A percentile compares a stretch with the other conserved stretches of the same genome.
Conservation (phyloP, 2,329 filamentous ascomycete genomes). For the Calonectria crousiana region DNA sequence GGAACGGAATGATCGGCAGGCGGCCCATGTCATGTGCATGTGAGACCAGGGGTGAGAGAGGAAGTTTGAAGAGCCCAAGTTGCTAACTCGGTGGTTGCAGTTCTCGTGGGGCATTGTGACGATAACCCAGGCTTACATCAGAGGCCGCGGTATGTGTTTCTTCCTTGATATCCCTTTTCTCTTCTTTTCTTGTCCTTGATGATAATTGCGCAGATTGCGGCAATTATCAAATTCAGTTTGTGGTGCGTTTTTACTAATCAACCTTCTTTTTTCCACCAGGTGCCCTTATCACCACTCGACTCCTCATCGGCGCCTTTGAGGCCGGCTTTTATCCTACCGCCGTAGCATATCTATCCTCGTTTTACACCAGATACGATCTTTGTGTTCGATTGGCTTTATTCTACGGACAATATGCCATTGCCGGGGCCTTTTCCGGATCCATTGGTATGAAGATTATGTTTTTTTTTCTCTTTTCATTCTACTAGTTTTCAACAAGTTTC, state of each 20-base stretch:
- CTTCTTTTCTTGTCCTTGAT: background rate
- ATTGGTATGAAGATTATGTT: slow-evolving; percentile 31
- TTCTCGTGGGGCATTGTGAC: slow-evolving; percentile 43
- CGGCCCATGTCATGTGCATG: background rate
- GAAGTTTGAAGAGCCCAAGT: slow-evolving; percentile 21
- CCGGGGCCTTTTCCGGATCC: slow-evolving; percentile 44
- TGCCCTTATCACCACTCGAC: slow-evolving; percentile 40
- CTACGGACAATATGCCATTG: slow-evolving; percentile 44
- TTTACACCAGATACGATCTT: slow-evolving; percentile 43
- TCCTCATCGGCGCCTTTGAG: slow-evolving; percentile 44
- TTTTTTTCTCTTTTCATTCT: background rate
- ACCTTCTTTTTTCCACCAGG: slow-evolving; percentile 15
- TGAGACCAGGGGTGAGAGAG: background rate
- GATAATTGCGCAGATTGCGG: background rate
- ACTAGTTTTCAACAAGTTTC: background rate
- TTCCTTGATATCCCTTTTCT: background rate
- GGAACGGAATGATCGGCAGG: background rate
- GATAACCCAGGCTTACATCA: slow-evolving; percentile 42
- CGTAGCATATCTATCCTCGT: slow-evolving; percentile 44
- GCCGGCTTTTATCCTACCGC: slow-evolving; percentile 46
- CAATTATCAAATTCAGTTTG: background rate
- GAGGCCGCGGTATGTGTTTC: slow-evolving; percentile 36
- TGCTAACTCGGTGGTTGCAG: slow-evolving; percentile 24
- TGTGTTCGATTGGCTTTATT: slow-evolving; percentile 43
- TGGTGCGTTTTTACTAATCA: slow-evolving; percentile 19